Base-by-base conservation (phyloP, 2,329 filamentous ascomycete genomes). In the Escovopsis sp. region DNA sequence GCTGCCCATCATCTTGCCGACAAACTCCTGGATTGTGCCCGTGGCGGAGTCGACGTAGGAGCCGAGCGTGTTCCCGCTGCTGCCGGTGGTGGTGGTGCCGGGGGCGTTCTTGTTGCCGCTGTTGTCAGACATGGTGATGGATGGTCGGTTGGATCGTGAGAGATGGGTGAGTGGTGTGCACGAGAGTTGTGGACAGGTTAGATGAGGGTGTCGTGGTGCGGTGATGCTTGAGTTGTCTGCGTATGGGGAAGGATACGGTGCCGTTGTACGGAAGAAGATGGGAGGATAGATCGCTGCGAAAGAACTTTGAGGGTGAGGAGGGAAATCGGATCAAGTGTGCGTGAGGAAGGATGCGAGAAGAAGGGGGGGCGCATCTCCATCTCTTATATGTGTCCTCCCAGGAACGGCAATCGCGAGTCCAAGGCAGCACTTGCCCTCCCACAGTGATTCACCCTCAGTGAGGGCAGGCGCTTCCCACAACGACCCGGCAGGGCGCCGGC, bases 1-100 rank as follows among this genome's bases (percentile, higher is more conserved):
- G 63, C 62, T 84, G 48, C 85, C 86, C 9, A 81, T 87, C 37
- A 93, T 41, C 41, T 64, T 70, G 43, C 84, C 83, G 34, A 90
- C 48, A 34, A 68, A 74, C 42, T 69, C 79, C 60, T 93, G 84
- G 35, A 77, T 71, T 36, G 76, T 65, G 45, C 82, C 83, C 27
- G 75, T 68, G 49, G 80, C 81, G 12, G 71, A 70, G 68, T 87
- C 79, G 47, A 83, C 53, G 61, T 77, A 78, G 38, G 82, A 80
- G 67, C 88, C 72, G 51, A 87, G 68, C 43, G 86, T 90, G 43
- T 44, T 37, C 28, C 37, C 38, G 32, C 39, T 46, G 36, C 36
- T 45, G 36, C 38, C 45, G 38, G 52, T 48, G 35, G n/a, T n/a
- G n/a, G n/a, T 46, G 36, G 35, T 45, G 36, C 38, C 45, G 38